Conservation (phyloP, 495 filamentous ascomycete species). For the Astrothelium macrocarpum region DNA sequence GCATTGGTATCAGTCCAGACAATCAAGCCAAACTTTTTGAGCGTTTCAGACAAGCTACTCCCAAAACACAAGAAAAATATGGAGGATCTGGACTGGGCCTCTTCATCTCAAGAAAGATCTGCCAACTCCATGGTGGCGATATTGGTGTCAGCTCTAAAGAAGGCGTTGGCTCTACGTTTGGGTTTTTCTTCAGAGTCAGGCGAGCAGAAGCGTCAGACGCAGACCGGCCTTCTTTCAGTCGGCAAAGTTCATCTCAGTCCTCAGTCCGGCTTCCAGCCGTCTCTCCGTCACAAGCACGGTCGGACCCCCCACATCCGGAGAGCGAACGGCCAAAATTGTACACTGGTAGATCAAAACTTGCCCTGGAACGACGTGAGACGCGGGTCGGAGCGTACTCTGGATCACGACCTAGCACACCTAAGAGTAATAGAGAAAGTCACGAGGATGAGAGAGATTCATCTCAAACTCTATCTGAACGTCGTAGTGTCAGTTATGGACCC, state of each 20-base stretch:
- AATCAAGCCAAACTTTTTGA: constrained; percentile 29
- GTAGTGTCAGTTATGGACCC: not conserved
- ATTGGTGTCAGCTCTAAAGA: constrained; percentile 31
- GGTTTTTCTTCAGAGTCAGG: constrained; percentile 29
- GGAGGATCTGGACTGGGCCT: constrained; percentile 33
- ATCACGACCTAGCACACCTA: not conserved
- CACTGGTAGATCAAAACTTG: not conserved
- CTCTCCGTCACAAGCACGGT: not conserved
- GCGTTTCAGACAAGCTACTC: constrained; percentile 31
- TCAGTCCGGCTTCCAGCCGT: not conserved
- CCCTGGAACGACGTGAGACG: not conserved
- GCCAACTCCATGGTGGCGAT: constrained; percentile 33
- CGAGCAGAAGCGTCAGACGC: constrained; percentile 7
- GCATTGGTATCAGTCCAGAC: constrained; percentile 28
- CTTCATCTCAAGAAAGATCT: constrained; percentile 31
- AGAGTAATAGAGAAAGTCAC: not conserved
- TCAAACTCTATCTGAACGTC: not conserved
- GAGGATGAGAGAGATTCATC: not conserved
- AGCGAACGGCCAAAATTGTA: not conserved
- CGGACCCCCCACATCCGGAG: not conserved
- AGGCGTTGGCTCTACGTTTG: constrained; percentile 29
- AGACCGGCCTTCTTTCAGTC: not conserved
- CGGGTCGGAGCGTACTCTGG: not conserved
- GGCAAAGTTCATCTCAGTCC: not conserved
- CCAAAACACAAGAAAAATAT: constrained; percentile 30